Conservation (phyloP, 1,139 yeast species). For the Nakaseomyces uthaithaninus region DNA sequence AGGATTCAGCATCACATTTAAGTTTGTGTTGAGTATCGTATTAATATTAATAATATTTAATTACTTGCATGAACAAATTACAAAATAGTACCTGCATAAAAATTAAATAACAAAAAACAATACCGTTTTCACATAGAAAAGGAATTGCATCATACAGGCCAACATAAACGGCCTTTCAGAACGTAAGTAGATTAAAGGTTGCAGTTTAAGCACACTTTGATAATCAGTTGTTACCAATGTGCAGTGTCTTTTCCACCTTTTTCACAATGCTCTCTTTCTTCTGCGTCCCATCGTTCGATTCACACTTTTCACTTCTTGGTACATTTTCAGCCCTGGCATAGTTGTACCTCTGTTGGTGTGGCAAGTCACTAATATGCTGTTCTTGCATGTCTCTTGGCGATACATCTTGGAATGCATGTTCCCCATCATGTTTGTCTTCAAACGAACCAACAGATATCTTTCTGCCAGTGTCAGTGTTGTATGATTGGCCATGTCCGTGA, state of each 20-base stretch:
- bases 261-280: conserved; percentile 2
- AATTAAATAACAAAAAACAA: too few relatives aligned
- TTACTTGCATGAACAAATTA: too few relatives aligned
- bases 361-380: not conserved
- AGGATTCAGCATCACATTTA: too few relatives aligned
- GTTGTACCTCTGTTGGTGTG: conserved; percentile 1
- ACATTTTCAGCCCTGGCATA: conserved; percentile 5
- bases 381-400: not conserved
- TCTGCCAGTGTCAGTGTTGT: conserved; percentile 1
- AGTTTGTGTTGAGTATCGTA: too few relatives aligned
- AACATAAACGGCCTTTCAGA: too few relatives aligned
- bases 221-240: too few relatives aligned
- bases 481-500: not conserved
- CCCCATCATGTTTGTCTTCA: conserved; percentile 1
- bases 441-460: conserved; percentile 8
- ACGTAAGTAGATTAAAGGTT: too few relatives aligned
- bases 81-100: too few relatives aligned
- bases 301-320: conserved; percentile 9
- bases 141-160: too few relatives aligned
- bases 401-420: conserved; percentile 2
- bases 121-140: too few relatives aligned
- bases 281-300: not conserved
- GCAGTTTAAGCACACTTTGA: too few relatives aligned
- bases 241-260: conserved; percentile 6
- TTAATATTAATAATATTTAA: too few relatives aligned